Conservation (phyloP, 495 filamentous ascomycete genomes). For the Bathelium albidoporum region DNA sequence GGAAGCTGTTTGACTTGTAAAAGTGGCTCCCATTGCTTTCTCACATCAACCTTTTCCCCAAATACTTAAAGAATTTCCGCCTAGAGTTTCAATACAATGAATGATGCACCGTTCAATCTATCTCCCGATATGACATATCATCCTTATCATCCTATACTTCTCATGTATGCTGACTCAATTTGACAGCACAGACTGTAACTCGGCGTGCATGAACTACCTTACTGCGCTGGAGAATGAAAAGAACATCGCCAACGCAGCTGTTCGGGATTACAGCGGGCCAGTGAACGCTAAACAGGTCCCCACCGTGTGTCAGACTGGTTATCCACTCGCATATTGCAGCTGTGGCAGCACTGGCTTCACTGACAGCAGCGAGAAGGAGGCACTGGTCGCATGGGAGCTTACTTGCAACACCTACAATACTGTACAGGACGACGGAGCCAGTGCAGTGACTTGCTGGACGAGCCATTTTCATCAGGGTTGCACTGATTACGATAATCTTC, state of each 20-base stretch:
- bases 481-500: neutral
- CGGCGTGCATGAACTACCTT: neutral
- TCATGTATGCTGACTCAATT: neutral
- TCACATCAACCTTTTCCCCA: neutral
- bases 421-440: neutral
- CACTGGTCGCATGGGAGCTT: neutral
- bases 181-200: neutral
- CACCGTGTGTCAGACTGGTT: neutral
- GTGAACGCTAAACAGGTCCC: neutral
- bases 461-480: neutral
- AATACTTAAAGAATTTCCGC: neutral
- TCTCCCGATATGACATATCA: neutral
- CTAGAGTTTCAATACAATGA: neutral
- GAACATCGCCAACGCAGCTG: constrained; percentile 1
- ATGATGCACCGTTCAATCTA: neutral
- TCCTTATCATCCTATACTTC: neutral
- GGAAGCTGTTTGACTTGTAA: neutral
- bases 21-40: neutral
- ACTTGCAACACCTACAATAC: neutral
- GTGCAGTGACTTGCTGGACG: neutral
- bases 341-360: neutral
- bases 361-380: neutral
- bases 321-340: neutral
- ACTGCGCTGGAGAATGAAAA: neutral
- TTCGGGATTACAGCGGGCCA: neutral